Evolutionary conservation across 345 rosid species (phyloP).

Genomic region (Salix dunnii): DNA sequence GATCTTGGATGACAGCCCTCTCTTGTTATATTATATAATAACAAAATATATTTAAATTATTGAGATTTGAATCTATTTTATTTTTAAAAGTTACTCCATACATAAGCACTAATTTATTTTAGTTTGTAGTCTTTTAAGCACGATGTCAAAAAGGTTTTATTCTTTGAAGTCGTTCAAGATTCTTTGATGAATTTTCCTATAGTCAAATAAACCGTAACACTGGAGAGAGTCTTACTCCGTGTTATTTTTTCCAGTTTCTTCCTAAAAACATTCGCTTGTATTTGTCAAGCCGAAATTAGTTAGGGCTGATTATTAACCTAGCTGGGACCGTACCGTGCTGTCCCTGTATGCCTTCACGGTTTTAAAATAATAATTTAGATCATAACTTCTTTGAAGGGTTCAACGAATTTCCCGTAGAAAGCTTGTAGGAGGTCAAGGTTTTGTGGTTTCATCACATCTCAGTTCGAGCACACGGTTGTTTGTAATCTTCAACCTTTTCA

Average conservation of each 20-base stretch:
- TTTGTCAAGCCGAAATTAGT: neutral
- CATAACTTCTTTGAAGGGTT: constrained; percentile 23
- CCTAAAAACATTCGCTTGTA: neutral
- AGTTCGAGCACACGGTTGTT: neutral
- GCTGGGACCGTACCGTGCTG: neutral
- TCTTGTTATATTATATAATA: too few relatives aligned
- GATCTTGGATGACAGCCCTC: too few relatives aligned
- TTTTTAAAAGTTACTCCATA: too few relatives aligned
- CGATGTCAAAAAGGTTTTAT: neutral
- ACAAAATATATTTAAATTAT: too few relatives aligned
- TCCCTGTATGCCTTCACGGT: neutral
- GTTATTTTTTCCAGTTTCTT: neutral
- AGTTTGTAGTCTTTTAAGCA: too few relatives aligned
- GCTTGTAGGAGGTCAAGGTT: constrained; percentile 5
- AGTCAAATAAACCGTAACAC: constrained; percentile 6
- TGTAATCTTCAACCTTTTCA: neutral
- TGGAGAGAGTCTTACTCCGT: too few relatives aligned
- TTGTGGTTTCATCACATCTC: neutral
- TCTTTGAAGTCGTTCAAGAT: neutral
- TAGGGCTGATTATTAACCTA: too few relatives aligned
- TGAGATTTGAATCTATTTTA: too few relatives aligned
- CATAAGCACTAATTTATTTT: neutral
- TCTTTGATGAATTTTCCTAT: neutral
- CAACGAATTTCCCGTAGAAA: neutral
- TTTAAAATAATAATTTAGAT: neutral